phyloP scores from a whole-genome alignment of 148 eudicot genomes.

The Hydrangea macrophylla region DNA sequence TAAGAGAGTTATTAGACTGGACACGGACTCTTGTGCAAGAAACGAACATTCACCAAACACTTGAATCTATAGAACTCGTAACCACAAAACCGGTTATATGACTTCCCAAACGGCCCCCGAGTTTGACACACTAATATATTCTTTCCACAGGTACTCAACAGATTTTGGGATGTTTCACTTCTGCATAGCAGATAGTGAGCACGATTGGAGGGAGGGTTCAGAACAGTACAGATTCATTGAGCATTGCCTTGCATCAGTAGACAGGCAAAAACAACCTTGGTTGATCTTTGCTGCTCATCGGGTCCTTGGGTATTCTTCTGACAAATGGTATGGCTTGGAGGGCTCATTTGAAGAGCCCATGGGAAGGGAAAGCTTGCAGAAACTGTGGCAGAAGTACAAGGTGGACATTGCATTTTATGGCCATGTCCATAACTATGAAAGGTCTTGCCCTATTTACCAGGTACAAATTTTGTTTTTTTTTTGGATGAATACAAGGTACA shows the following conservation, averaged over 20 bases:
- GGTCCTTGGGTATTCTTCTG: slow-evolving; percentile 79
- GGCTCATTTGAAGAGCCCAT: slow-evolving; percentile 90
- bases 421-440: slow-evolving; percentile 88
- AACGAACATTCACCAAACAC: too few species aligned
- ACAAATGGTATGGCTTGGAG: slow-evolving; percentile 49
- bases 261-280: slow-evolving; percentile 86
- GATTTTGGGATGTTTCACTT: slow-evolving; percentile 92
- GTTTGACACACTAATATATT: too few species aligned
- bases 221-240: slow-evolving; percentile 85
- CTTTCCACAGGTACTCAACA: slow-evolving; percentile 50
- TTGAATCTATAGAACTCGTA: too few species aligned
- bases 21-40: too few species aligned
- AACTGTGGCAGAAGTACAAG: slow-evolving; percentile 82
- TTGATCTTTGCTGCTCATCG: slow-evolving; percentile 80
- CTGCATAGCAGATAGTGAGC: slow-evolving; percentile 89
- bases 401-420: slow-evolving; percentile 84
- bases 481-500: too few species aligned
- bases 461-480: slow-evolving; percentile 23
- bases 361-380: slow-evolving; percentile 81
- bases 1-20: too few species aligned
- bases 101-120: too few species aligned
- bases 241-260: slow-evolving; percentile 65
- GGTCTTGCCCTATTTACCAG: slow-evolving; percentile 82
- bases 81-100: too few species aligned
- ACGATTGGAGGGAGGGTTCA: slow-evolving; percentile 89